Evolutionary conservation across 257 asterid species (phyloP).

Genomic region (Ocimum tenuiflorum): DNA sequence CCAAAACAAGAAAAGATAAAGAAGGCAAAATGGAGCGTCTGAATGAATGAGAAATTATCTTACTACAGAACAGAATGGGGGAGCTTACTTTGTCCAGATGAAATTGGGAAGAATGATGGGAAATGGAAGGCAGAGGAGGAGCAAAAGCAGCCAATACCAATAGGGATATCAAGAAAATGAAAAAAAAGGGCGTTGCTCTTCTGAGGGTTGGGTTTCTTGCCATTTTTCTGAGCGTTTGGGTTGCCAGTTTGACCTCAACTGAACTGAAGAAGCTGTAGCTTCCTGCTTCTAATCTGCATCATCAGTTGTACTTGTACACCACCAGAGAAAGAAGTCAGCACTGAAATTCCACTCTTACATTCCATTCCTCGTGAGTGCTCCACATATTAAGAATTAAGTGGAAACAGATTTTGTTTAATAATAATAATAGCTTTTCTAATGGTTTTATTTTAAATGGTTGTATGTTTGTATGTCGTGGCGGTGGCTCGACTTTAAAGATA

Average conservation of each 20-base stretch:
- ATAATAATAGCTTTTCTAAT: no score
- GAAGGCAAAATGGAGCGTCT: neutral
- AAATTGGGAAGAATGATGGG: slow-evolving; percentile 28
- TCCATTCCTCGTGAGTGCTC: no score
- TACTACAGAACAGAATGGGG: no score
- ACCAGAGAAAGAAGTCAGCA: no score
- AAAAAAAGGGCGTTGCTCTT: slow-evolving; percentile 12
- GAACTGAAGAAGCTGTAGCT: slow-evolving; percentile 26
- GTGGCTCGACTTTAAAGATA: no score
- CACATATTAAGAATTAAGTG: no score
- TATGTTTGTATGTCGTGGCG: no score
- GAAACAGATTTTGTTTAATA: no score
- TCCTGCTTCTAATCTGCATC: neutral
- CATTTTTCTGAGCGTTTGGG: slow-evolving; percentile 30
- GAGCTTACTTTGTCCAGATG: slow-evolving; percentile 29
- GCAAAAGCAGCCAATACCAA: slow-evolving; percentile 45
- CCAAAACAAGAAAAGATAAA: neutral
- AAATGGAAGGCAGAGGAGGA: slow-evolving; percentile 55
- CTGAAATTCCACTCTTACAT: neutral
- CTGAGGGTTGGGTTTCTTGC: slow-evolving; percentile 28
- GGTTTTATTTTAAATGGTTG: no score
- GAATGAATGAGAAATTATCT: no score
- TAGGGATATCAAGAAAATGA: slow-evolving; percentile 34
- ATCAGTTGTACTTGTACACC: no score
- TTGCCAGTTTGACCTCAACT: slow-evolving; percentile 14